Base-by-base conservation (phyloP, 164 flowering plant species). In the Santalum album region DNA sequence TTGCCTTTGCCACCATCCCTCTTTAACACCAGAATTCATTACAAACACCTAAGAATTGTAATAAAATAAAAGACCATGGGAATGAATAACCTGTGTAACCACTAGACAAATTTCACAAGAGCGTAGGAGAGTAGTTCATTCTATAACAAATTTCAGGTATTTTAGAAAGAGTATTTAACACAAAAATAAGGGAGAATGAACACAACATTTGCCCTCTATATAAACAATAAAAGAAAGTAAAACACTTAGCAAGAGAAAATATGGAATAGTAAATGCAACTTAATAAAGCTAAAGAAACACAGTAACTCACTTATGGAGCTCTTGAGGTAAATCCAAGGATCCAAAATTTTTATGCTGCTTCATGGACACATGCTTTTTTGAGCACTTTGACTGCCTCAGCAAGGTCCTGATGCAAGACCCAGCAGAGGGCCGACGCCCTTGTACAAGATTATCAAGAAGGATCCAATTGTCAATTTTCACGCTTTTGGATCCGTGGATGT, bases 341-440 rank as follows among this genome's bases (percentile, higher is more conserved):
- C 95, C 88, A 63, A 20, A 34, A 21, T 69, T 78, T 60, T 77
- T 79, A 61, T 73, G 87, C 55, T 82, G 81, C 58, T 66, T 80
- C 78, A 78, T 65, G 22, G 95, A 86, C 84, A 83, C 78, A 52
- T 68, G 92, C 44, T 54, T 78, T 74, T 69, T 84, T 10, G 95
- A 86, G 23, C 87, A 81, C 69, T 78, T 91, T 32, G 95, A 79
- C 22, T 70, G 72, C 15, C 29, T 60, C 38, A 53, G 68, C 46
- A 69, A 52, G 42, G 77, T 75, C 29, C 55, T 75, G 35, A 44
- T 34, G 36, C 64, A 71, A 56, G 81, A 69, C 52, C 58, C 63
- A 20, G 42, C 34, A 26, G 65, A 56, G n/a, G 49, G 45, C 32
- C 66, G 58, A 16, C 66, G 67, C 21, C 69, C 63, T 67, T 63